Evolutionary conservation across 257 asterid genomes (phyloP), one percentile per base, ranked within the genome.

Genomic region (Cinchona pubescens): DNA sequence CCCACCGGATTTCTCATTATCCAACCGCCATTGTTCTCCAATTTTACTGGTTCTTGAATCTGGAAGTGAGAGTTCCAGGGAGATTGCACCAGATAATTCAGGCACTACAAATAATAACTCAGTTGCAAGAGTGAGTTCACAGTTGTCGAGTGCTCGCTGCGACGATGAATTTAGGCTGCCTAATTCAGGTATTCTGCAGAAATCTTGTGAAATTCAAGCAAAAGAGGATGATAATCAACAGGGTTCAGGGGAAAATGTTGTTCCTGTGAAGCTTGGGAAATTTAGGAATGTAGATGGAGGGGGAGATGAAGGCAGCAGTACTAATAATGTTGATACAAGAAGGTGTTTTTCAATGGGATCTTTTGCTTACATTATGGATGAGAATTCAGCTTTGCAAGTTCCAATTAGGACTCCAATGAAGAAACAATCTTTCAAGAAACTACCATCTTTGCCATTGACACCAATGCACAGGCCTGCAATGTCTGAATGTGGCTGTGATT

Each of bases 291-390:
- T 90, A 1, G 96, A 86, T 60, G 77, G 79, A 38, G 83, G 73
- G 35, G 83, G 73, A 4, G 86, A 77, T 35, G 92, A 75, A 69
- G 86, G 83, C 18, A 82, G 86, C n/a, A 85, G 82, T 69, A 67
- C 73, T 8, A 81, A 67, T 18, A 76, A 76, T 68, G 80, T 81
- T 56, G 96, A 86, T 77, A 82, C 90, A 69, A 92, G 98, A 37
- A 84, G 98, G 66, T 94, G 98, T 73, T 90, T 92, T 72, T 94
- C 99, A 0, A 92, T 94, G 99, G 97, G 97, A 11, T 92, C 99
- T 43, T 90, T 94, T 80, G 99, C 97, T 45, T 94, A 94, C 77
- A 83, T 94, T 2, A 87, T 94, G 97, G 95, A 92, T 68, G 97
- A 87, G 53, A 88, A 80, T 30, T 76, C 91, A 21, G 66, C 88